A percentile compares a stretch with the other conserved stretches of the same genome.
Evolutionary conservation across 495 filamentous ascomycete genomes (phyloP).

Genomic region (Cercophora scortea): DNA sequence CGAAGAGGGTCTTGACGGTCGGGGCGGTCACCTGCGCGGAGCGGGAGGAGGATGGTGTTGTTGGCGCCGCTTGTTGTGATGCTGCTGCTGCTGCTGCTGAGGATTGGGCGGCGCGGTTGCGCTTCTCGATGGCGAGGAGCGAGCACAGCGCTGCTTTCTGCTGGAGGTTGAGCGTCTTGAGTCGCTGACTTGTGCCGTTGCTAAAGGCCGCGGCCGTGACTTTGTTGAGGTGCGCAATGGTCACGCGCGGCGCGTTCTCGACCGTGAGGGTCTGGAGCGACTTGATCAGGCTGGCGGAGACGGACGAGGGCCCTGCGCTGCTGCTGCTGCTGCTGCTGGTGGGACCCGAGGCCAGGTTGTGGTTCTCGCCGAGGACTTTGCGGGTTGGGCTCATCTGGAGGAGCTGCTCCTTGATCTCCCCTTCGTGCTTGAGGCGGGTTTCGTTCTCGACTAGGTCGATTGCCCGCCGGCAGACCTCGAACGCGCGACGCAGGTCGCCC

Average conservation of each 20-base stretch:
- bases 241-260: slow-evolving; percentile 79
- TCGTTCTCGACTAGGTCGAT: slow-evolving; percentile 87
- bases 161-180: slow-evolving; percentile 84
- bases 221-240: slow-evolving; percentile 81
- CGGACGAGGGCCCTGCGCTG: slow-evolving; percentile 18
- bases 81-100: slow-evolving; percentile 34
- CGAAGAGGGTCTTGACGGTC: slow-evolving; percentile 70
- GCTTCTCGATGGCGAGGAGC: slow-evolving; percentile 65
- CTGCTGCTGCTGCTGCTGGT: slow-evolving; percentile 29
- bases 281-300: slow-evolving; percentile 26
- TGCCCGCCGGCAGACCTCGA: slow-evolving; percentile 84
- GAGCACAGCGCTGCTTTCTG: slow-evolving; percentile 94
- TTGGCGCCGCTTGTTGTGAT: slow-evolving; percentile 39
- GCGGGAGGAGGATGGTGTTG: slow-evolving; percentile 16
- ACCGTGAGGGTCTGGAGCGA: slow-evolving; percentile 53
- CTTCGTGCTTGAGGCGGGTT: slow-evolving; percentile 56
- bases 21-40: slow-evolving; percentile 45
- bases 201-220: slow-evolving; percentile 81
- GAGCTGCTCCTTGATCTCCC: slow-evolving; percentile 41
- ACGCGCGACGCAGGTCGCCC: slow-evolving; percentile 90
- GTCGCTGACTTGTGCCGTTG: slow-evolving; percentile 71
- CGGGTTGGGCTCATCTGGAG: slow-evolving; percentile 37
- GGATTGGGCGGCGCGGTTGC: slow-evolving; percentile 2
- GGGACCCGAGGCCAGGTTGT: slow-evolving; percentile 36
- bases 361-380: slow-evolving; percentile 36